Evolutionary conservation across 768 basidiomycete species (phyloP), one percentile per base, ranked within the genome.

Genomic region (Aureoboletus auriporus): DNA sequence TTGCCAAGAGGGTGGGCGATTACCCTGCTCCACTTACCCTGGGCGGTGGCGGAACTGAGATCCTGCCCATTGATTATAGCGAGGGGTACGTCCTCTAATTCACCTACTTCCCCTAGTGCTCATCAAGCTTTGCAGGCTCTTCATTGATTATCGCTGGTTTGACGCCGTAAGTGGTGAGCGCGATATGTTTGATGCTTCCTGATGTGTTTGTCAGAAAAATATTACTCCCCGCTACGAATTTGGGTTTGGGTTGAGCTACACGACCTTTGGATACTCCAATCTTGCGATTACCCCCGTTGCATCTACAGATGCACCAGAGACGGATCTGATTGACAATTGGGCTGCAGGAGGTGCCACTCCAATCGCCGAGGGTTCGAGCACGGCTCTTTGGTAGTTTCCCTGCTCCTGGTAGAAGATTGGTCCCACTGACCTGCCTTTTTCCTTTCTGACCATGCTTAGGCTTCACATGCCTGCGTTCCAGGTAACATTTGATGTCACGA

Each of bases 181-280:
- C 20, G 10, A 12, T 27, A 31, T 2, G 7, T 2, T 10, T 14
- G 34, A 30, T 9, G 2, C 20, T 26, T 30, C 8, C 44, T 53
- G 3, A 53, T 17, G 30, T 40, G 28, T 13, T 40, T 46, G 0
- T 23, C 30, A 85, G 78, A 70, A 79, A 65, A 78, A 83, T 52
- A 89, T 91, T 53, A 75, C 74, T 0, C 90, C 90, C 4, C 86
- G 87, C 33, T 92, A 82, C 59, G 89, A 90, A 60, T 97, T 97
- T 63, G 93, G 93, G 5, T 94, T 83, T 62, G 93, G 93, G 0
- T 64, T 94, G 60, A 87, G 83, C 47, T 97, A 96, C 71, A 86
- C 93, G 34, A 76, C 69, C 2, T 97, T 94, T 65, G 66, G 76
- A 29, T 94, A 91, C 64, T 79, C 74, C 37, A 69, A 76, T 29